A percentile compares a stretch with the other conserved stretches of the same genome.
These are phyloP conservation scores for Chiua virens DNA, from an alignment of 768 basidiomycete genomes.

Conservation along the genomic window DNA sequence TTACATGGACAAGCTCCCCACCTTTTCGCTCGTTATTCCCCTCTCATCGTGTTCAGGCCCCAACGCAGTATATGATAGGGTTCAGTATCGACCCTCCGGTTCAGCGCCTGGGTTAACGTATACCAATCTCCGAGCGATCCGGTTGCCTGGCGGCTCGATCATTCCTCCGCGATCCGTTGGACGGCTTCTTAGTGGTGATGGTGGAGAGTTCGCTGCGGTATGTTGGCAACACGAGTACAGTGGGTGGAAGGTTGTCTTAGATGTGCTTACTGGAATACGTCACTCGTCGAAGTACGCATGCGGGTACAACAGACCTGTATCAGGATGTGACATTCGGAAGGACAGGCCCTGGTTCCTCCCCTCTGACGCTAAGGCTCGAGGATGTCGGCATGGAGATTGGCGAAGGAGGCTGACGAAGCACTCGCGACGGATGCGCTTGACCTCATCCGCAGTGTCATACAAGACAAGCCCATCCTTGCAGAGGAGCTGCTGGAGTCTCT, in stretches of 20 bases:
- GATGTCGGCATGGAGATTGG: constrained; percentile 75
- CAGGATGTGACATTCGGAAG: constrained; percentile 54
- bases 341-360: constrained; percentile 37
- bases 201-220: constrained; percentile 62
- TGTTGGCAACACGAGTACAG: constrained; percentile 82
- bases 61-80: constrained; percentile 70
- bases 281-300: constrained; percentile 50
- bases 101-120: constrained; percentile 55
- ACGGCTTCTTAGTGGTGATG: constrained; percentile 69
- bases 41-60: constrained; percentile 59
- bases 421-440: constrained; percentile 75
- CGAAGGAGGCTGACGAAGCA: constrained; percentile 56
- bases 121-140: constrained; percentile 62
- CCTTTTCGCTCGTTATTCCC: constrained; percentile 75
- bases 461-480: constrained; percentile 65
- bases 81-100: constrained; percentile 54
- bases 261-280: constrained; percentile 78
- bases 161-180: constrained; percentile 69
- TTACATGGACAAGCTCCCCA: constrained; percentile 69
- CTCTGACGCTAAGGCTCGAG: constrained; percentile 51
- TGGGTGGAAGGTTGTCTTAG: constrained; percentile 85
- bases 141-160: constrained; percentile 72
- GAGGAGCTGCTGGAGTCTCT: constrained; percentile 65
- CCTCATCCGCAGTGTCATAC: constrained; percentile 74
- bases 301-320: constrained; percentile 41